Base-by-base conservation (phyloP, 2,329 filamentous ascomycete genomes). In the Phaeosphaeriaceae sp. region DNA sequence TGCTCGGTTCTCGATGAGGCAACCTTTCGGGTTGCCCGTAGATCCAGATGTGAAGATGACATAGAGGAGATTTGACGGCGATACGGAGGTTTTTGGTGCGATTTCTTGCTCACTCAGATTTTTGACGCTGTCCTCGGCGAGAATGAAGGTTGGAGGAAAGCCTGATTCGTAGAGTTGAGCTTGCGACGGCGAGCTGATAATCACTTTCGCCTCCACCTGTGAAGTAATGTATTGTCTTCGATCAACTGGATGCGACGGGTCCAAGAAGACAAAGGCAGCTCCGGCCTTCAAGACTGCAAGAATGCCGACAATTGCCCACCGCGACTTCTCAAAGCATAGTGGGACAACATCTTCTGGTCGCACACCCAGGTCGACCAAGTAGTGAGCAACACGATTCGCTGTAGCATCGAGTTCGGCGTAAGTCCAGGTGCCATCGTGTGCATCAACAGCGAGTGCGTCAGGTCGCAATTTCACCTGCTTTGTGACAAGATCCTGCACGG, bases 1-100 rank as follows among this genome's bases (percentile, higher is more conserved):
- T 0, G 85, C 82, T 0, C 79, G 77, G 65, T 91, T 88, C 9
- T 85, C 85, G 55, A 89, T 84, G 24, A 88, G 84, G 15, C 88
- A 83, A 1, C 85, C 87, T 54, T 86, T 86, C 0, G 85, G 84
- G 46, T 79, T 80, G 50, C 64, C 63, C 15, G 64, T 70, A 19
- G 77, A 68, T 11, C 69, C 67, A n/a, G 80, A 80, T 0, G 83
- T 84, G 59, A 89, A 86, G 6, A 90, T 82, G 2, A 88, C 79
- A 65, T 86, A 89, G 7, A 0, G 43, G 35, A 26, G 26, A 7
- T 17, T 32, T 46, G 2, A 32, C 40, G 56, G 21, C 35, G 6
- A 23, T 17, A 10, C 24, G 21, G 22, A 47, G 17, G 42, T 28
- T n/a, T 19, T 28, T 23, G 24, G 22, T 24, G 11, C 63, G 11